Evolutionary conservation across 495 filamentous ascomycete species (phyloP).

Genomic region (Talaromyces wortmannii): DNA sequence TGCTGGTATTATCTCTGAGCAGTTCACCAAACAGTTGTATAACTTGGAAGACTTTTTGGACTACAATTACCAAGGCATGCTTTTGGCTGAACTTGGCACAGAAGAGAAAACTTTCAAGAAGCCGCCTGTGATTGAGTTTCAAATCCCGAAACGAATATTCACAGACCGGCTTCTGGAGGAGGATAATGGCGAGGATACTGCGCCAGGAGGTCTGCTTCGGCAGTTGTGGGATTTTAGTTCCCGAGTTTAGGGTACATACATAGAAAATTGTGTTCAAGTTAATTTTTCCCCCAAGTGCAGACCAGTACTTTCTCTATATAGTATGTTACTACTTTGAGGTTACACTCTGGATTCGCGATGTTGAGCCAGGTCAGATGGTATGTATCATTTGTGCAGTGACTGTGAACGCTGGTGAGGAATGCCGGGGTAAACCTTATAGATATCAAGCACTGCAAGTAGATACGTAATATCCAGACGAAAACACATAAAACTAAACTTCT

Average conservation of each 20-base stretch:
- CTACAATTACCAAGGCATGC: constrained; percentile 83
- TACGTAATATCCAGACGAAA: no score
- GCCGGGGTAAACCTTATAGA: no score
- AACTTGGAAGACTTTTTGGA: constrained; percentile 94
- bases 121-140: constrained; percentile 80
- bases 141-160: constrained; percentile 89
- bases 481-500: no score
- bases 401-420: no score
- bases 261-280: no score
- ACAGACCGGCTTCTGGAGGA: constrained; percentile 37
- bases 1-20: constrained; percentile 88
- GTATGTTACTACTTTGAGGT: no score
- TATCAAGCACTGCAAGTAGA: no score
- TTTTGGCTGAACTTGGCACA: constrained; percentile 65
- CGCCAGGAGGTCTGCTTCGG: constrained; percentile 29
- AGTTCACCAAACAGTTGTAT: constrained; percentile 94
- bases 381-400: no score
- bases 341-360: no score
- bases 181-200: constrained; percentile 36
- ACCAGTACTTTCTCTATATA: no score
- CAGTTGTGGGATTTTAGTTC: constrained; percentile 30
- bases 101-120: constrained; percentile 72
- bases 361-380: no score
- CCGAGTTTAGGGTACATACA: background rate
- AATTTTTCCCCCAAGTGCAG: no score